Conservation (phyloP, 495 filamentous ascomycete genomes). For the Aspergillus homomorphus region DNA sequence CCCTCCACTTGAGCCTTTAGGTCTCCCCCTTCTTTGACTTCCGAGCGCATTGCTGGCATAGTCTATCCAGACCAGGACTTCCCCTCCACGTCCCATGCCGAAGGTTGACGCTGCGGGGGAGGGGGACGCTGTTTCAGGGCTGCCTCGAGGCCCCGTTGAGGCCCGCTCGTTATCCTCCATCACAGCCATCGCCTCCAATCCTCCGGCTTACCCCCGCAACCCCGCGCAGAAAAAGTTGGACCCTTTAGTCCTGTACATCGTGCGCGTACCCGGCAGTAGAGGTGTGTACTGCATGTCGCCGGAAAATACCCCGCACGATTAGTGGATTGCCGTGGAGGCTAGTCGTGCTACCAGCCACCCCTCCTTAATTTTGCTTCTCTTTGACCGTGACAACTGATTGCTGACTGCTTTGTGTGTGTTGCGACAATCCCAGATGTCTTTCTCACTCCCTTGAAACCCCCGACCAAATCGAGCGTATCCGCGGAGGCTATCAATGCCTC, state of each 20-base stretch:
- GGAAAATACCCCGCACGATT: conserved; percentile 8
- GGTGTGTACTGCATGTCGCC: conserved; percentile 48
- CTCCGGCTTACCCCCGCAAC: conserved; percentile 76
- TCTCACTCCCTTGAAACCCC: conserved; percentile 85
- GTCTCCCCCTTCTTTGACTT: background rate
- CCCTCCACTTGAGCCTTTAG: background rate
- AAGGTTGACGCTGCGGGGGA: conserved; percentile 24
- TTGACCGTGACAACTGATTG: conserved; percentile 16
- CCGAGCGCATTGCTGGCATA: background rate
- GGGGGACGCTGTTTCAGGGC: conserved; percentile 17
- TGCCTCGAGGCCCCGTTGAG: conserved; percentile 54
- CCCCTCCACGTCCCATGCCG: conserved; percentile 21
- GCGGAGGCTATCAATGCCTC: conserved; percentile 82
- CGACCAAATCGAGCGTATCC: conserved; percentile 75
- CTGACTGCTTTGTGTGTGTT: conserved; percentile 14
- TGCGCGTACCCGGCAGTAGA: conserved; percentile 84
- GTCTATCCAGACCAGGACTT: background rate
- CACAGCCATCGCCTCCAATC: conserved; percentile 78
- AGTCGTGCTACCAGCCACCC: background rate
- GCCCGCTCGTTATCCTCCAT: conserved; percentile 79
- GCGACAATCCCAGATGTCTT: conserved; percentile 69
- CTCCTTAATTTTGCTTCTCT: background rate
- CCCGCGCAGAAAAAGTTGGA: conserved; percentile 61
- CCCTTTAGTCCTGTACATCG: conserved; percentile 82
- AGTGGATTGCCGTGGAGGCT: background rate